These are phyloP conservation scores for Parastagonospora avenae DNA, from an alignment of 2,329 filamentous ascomycete species.

Conservation along the genomic window DNA sequence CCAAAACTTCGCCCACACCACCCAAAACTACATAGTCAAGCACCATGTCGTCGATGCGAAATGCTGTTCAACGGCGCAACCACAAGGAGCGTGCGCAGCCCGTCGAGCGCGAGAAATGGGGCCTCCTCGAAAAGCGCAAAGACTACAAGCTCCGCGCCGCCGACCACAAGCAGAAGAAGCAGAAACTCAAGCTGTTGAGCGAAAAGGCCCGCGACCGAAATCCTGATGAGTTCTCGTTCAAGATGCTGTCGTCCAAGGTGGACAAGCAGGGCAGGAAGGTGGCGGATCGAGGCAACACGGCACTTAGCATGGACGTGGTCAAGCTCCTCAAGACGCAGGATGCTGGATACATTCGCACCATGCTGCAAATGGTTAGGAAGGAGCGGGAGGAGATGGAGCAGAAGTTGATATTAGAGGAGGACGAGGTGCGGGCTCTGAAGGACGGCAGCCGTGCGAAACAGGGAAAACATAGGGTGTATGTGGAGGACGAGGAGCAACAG, in stretches of 20 bases:
- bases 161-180: slow-evolving; percentile 67
- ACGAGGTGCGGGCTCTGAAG: slow-evolving; percentile 48
- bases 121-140: slow-evolving; percentile 95
- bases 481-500: slow-evolving; percentile 49
- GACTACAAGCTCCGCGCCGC: slow-evolving; percentile 69
- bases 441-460: slow-evolving; percentile 32
- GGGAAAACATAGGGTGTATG: slow-evolving; percentile 45
- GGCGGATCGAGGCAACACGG: slow-evolving; percentile 53
- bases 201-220: slow-evolving; percentile 66
- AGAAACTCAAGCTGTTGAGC: slow-evolving; percentile 62
- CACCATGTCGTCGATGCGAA: slow-evolving; percentile 42
- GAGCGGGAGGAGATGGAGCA: slow-evolving; percentile 58
- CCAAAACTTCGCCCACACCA: background rate
- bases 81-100: slow-evolving; percentile 92
- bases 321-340: slow-evolving; percentile 70
- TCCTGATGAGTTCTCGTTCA: slow-evolving; percentile 70
- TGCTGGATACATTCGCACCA: slow-evolving; percentile 64
- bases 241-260: slow-evolving; percentile 61
- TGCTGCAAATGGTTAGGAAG: slow-evolving; percentile 60
- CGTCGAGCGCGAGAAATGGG: slow-evolving; percentile 80
- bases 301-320: slow-evolving; percentile 61
- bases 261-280: slow-evolving; percentile 51
- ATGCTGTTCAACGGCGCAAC: slow-evolving; percentile 70
- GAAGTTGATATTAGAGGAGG: slow-evolving; percentile 39
- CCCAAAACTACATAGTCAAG: slow-evolving; percentile 1